Base-by-base conservation (phyloP, 495 filamentous ascomycete species). In the Hypoxylon lienhwacheense region DNA sequence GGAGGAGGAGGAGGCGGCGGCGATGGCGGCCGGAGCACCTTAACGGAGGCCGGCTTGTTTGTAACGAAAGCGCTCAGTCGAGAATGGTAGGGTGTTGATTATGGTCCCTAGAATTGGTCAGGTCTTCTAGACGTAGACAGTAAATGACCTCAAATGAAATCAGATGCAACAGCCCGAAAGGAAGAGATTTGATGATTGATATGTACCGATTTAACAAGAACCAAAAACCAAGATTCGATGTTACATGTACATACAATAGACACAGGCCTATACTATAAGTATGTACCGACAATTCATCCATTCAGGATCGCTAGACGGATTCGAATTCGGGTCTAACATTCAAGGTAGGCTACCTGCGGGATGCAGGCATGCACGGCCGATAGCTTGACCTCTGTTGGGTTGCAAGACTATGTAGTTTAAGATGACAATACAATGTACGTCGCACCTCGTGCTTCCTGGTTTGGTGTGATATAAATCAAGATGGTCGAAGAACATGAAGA, bases 341-440 rank as follows among this genome's bases (percentile, higher is more conserved):
- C 48, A 48, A 53, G 53, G 55, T 32, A 53, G 55, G 48, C 37
- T 43, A 36, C 43, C 42, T 59, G 55, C 55, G 55, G 55, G 48
- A 53, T 52, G 48, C 43, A 47, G 44, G 43, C 31, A 59, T 57
- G 48, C 55, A 53, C 55, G 48, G 55, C 49, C 53, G 48, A 46
- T 35, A 48, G 37, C 32, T 51, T 53, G 44, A 26, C 42, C 40
- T 43, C 42, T 43, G 55, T 59, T 59, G 55, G 55, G 55, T 49
- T 59, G 55, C 48, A 53, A 59, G 48, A 59, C 48, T 44, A n/a
- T n/a, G n/a, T n/a, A 49, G 55, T 35, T 34, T 37, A 49, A 40
- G 41, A 59, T 59, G 47, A 53, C 31, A 40, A 25, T 41, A 43
- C 47, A 47, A 59, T 53, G 36, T 53, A 59, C 36, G 55, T 53